Evolutionary conservation across 768 basidiomycete species (phyloP).

Genomic region (Russula lepida): DNA sequence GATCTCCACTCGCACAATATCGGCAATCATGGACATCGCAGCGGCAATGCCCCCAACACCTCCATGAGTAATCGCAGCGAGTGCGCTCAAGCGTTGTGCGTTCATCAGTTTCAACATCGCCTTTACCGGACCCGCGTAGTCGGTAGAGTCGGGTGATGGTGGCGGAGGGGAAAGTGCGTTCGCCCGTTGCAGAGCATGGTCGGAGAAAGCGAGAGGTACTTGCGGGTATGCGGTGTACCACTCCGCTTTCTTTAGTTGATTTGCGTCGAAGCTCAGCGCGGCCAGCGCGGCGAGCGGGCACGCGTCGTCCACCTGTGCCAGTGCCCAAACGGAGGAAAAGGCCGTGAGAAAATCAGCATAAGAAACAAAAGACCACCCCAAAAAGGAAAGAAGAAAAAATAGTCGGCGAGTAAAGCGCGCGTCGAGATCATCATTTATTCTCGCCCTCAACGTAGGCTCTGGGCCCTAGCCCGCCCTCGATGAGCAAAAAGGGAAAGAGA

Average conservation of each 20-base stretch:
- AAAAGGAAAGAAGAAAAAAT: background rate
- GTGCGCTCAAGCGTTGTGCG: constrained; percentile 1
- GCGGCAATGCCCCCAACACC: background rate
- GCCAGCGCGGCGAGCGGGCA: constrained; percentile 9
- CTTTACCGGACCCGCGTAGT: too few relatives aligned
- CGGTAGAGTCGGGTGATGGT: background rate
- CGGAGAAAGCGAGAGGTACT: background rate
- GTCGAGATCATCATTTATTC: background rate
- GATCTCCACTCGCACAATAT: constrained; percentile 4
- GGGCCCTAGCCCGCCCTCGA: background rate
- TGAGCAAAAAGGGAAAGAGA: background rate
- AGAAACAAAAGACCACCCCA: background rate
- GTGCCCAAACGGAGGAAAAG: background rate
- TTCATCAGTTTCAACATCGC: background rate
- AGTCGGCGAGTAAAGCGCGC: background rate
- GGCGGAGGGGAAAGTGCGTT: background rate
- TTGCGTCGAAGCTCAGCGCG: constrained; percentile 14
- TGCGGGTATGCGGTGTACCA: constrained; percentile 1
- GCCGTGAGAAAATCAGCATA: background rate
- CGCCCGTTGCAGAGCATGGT: background rate
- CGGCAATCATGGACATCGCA: constrained; percentile 3
- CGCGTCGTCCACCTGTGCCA: constrained; percentile 16
- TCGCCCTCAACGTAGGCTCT: background rate
- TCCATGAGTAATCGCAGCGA: background rate
- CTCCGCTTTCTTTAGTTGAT: constrained; percentile 10